These are phyloP conservation scores for Byssothecium circinans DNA, from an alignment of 2,329 filamentous ascomycete species.

Conservation along the genomic window DNA sequence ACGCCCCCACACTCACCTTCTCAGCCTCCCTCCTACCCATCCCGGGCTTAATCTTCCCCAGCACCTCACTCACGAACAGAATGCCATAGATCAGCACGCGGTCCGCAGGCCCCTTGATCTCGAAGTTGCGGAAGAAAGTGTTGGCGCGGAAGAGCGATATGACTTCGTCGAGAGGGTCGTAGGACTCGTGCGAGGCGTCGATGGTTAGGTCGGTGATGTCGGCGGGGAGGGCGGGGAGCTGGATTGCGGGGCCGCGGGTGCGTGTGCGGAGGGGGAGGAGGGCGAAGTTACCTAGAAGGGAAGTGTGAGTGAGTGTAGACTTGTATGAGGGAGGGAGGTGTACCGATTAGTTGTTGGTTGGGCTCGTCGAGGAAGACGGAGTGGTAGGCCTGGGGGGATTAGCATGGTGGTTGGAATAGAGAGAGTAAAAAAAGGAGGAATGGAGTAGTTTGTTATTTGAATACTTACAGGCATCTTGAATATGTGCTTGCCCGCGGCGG, in stretches of 20 bases:
- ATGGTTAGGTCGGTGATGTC: constrained; percentile 59
- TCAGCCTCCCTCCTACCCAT: constrained; percentile 68
- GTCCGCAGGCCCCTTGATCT: constrained; percentile 95
- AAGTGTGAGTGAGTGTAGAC: neutral
- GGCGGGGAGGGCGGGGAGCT: constrained; percentile 63
- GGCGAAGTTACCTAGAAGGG: constrained; percentile 76
- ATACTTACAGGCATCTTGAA: constrained; percentile 52
- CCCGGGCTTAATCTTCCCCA: constrained; percentile 80
- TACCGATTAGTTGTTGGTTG: constrained; percentile 67
- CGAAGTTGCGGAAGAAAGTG: constrained; percentile 99
- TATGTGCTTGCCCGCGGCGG: constrained; percentile 18
- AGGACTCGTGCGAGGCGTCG: constrained; percentile 87
- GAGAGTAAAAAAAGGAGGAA: too few relatives aligned
- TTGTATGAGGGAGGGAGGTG: neutral
- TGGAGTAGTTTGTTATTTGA: too few relatives aligned
- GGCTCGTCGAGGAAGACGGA: constrained; percentile 89
- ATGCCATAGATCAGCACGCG: constrained; percentile 95
- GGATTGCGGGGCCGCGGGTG: constrained; percentile 91
- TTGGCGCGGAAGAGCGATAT: constrained; percentile 93
- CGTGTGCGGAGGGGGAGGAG: constrained; percentile 92
- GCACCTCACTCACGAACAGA: constrained; percentile 86
- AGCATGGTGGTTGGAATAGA: too few relatives aligned
- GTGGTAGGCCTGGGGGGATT: constrained; percentile 79
- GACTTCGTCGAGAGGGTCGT: constrained; percentile 95
- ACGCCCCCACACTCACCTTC: constrained; percentile 51